Base-by-base conservation (phyloP, 371 early-diverging fungal species). In the Mucor piriformis region DNA sequence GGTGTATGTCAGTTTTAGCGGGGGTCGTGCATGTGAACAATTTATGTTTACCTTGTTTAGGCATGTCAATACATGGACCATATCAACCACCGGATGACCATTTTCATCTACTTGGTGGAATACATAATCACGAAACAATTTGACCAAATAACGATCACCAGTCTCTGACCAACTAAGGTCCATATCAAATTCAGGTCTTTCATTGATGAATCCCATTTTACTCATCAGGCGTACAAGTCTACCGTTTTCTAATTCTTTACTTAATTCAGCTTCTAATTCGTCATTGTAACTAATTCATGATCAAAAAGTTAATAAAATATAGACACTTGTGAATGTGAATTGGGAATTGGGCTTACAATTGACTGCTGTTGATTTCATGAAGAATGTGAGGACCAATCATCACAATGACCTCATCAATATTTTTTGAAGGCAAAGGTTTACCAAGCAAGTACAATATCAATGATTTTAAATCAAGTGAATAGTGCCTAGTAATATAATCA, bases 111-210 rank as follows among this genome's bases (percentile, higher is more conserved):
- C 95, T 72, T 94, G 93, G 71, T 97, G 98, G 72, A 98, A 98
- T 25, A 97, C 94, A 71, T 95, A 96, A 74, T 97, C 97, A 48
- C 97, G 85, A 67, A 98, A 97, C 16, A 98, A 82, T 70, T 95
- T 96, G 59, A 97, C 87, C 38, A 97, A 83, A 71, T 98, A 98
- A 16, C 96, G 81, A 70, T 97, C 97, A 23, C 98, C 98, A 0
- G 96, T 98, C 69, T 98, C 97, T 13, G 97, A 89, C 97, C 98
- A 98, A 40, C 89, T 87, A 3, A 93, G 89, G 72, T 96, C 97
- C 86, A 54, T 91, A 54, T 91, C 92, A 64, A 92, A 93, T 91
- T 95, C 96, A 27, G 96, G 94, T 43, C 98, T 79, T 76, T 97
- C 98, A 66, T 94, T 95, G 65, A 98, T 92, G 68, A 94, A 95